phyloP scores from a whole-genome alignment of 179 eudicot genomes.

The Corrigiola litoralis region DNA sequence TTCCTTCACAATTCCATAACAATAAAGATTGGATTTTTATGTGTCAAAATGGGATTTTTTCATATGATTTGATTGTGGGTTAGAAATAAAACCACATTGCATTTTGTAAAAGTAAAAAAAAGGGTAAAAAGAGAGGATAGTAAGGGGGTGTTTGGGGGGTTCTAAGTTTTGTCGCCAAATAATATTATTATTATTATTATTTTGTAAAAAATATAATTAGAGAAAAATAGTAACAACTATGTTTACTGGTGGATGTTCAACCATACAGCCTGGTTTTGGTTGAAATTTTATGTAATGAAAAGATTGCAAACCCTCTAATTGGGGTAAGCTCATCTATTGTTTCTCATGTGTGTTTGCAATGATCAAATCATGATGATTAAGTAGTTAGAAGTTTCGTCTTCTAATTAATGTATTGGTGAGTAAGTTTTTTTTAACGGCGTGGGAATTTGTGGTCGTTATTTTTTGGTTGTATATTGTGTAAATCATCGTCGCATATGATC shows the following conservation, averaged over 20 bases:
- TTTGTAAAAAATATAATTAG: too few relatives aligned
- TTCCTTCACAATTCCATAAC: constrained; percentile 10
- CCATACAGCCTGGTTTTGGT: constrained; percentile 7
- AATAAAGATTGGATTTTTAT: not conserved
- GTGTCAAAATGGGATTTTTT: not conserved
- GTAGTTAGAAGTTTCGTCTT: too few relatives aligned
- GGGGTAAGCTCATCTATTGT: not conserved
- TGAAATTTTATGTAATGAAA: not conserved
- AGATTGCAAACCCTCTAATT: not conserved
- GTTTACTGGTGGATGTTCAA: constrained; percentile 5
- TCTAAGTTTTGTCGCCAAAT: constrained; percentile 14
- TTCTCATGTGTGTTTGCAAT: not conserved
- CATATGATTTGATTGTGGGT: constrained; percentile 3
- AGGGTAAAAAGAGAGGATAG: not conserved
- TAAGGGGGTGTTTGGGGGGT: not conserved
- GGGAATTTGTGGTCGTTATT: too few relatives aligned
- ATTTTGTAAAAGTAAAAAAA: constrained; percentile 9
- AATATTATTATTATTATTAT: too few relatives aligned
- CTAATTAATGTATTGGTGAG: too few relatives aligned
- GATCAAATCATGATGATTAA: not conserved
- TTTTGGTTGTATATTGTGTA: too few relatives aligned
- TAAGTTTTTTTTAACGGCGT: too few relatives aligned
- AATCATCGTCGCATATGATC: too few relatives aligned
- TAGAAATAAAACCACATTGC: constrained; percentile 14
- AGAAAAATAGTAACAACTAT: too few relatives aligned